phyloP scores from a whole-genome alignment of 352 stramenopile genomes.

The Peronospora tabacina region DNA sequence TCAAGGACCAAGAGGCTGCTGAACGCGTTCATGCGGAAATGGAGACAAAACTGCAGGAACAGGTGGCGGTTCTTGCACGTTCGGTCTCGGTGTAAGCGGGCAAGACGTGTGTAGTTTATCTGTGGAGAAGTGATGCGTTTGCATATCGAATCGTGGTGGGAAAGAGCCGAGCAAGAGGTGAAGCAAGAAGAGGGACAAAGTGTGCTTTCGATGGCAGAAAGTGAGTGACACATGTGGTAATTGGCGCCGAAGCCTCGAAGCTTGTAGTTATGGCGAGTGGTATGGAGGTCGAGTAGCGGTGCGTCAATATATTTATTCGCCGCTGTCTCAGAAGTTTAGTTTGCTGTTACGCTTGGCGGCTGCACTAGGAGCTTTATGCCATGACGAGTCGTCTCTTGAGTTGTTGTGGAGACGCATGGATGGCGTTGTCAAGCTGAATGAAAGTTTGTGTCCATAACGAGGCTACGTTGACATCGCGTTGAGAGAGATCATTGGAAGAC shows the following conservation, averaged over 20 bases:
- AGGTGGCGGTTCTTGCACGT: conserved; percentile 51
- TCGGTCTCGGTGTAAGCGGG: conserved; percentile 45
- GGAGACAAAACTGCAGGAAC: conserved; percentile 59
- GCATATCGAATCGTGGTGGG: conserved; percentile 12
- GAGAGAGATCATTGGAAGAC: no score
- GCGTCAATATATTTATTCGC: conserved; percentile 44
- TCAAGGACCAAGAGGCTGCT: conserved; percentile 48
- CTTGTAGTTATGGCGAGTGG: conserved; percentile 9
- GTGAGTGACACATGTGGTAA: conserved; percentile 12
- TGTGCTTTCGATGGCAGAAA: conserved; percentile 35
- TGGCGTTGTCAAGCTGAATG: no score
- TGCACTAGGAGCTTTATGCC: not conserved
- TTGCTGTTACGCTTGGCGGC: conserved; percentile 2
- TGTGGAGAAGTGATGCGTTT: conserved; percentile 26
- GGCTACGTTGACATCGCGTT: no score
- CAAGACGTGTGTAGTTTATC: conserved; percentile 20
- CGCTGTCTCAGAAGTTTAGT: conserved; percentile 15
- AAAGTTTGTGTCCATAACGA: no score
- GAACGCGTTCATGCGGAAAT: conserved; percentile 52
- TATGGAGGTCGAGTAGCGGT: conserved; percentile 16
- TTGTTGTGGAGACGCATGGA: no score
- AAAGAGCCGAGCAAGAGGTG: conserved; percentile 10
- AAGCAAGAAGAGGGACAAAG: conserved; percentile 8
- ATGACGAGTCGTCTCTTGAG: not conserved
- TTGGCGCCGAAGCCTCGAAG: conserved; percentile 16